phyloP scores from a whole-genome alignment of 1,139 yeast species.

The Debaryomycetaceae sp. region DNA sequence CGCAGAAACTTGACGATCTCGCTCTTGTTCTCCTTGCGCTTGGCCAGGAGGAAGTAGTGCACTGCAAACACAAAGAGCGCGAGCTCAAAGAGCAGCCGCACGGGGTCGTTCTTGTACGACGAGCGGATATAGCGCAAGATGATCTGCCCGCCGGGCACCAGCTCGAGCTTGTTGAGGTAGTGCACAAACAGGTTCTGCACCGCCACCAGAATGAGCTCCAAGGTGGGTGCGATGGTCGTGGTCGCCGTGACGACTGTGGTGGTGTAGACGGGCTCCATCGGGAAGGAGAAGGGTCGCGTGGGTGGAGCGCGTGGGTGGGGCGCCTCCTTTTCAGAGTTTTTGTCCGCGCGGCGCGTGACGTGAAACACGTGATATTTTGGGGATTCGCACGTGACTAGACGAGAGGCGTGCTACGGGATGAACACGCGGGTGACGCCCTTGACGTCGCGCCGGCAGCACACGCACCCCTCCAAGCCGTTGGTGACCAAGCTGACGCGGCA shows the following conservation, averaged over 20 bases:
- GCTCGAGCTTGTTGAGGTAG: conserved; percentile 33
- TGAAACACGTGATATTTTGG: not conserved
- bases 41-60: conserved; percentile 76
- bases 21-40: conserved; percentile 73
- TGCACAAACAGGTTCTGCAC: conserved; percentile 32
- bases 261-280: no score
- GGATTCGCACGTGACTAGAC: not conserved
- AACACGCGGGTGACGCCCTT: conserved; percentile 50
- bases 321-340: no score
- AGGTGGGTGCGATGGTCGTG: conserved; percentile 33
- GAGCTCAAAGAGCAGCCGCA: conserved; percentile 79
- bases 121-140: conserved; percentile 73
- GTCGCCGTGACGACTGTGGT: conserved; percentile 15
- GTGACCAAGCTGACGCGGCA: conserved; percentile 76
- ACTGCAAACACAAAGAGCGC: conserved; percentile 79
- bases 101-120: conserved; percentile 93
- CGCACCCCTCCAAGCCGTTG: conserved; percentile 75
- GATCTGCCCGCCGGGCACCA: conserved; percentile 78
- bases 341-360: no score
- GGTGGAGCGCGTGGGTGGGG: no score
- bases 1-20: conserved; percentile 62
- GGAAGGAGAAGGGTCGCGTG: no score
- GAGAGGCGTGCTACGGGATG: conserved; percentile 38
- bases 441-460: conserved; percentile 76
- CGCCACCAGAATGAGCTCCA: conserved; percentile 33